A percentile compares a stretch with the other conserved stretches of the same genome.
These are phyloP conservation scores for Aureobasidium sp. DNA, from an alignment of 2,329 filamentous ascomycete genomes.

Conservation along the genomic window DNA sequence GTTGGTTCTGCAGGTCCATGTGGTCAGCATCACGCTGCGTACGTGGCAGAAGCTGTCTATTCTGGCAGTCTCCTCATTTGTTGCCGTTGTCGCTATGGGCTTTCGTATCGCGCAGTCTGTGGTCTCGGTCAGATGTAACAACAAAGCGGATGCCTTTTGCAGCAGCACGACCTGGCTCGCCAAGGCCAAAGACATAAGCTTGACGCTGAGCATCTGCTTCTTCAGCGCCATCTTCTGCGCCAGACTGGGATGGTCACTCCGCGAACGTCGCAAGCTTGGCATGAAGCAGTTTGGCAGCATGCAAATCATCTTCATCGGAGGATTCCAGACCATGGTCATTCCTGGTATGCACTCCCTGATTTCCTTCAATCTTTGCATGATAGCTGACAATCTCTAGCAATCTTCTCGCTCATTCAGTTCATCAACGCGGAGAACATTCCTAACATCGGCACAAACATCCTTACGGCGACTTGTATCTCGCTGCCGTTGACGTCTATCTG, in stretches of 20 bases:
- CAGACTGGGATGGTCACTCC: slow-evolving; percentile 55
- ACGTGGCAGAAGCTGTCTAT: slow-evolving; percentile 41
- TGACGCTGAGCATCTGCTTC: slow-evolving; percentile 52
- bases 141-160: slow-evolving; percentile 12
- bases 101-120: slow-evolving; percentile 49
- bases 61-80: slow-evolving; percentile 39
- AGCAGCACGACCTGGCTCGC: slow-evolving; percentile 21
- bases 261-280: slow-evolving; percentile 49
- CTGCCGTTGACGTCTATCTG: slow-evolving; percentile 62
- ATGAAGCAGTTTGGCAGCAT: slow-evolving; percentile 57
- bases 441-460: slow-evolving; percentile 48
- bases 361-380: neutral
- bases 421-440: slow-evolving; percentile 36
- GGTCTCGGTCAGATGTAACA: slow-evolving; percentile 34
- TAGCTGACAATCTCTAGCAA: slow-evolving; percentile 36
- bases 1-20: slow-evolving; percentile 56
- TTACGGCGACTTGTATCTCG: slow-evolving; percentile 55
- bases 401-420: slow-evolving; percentile 56
- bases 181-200: slow-evolving; percentile 36
- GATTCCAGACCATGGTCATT: slow-evolving; percentile 58
- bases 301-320: slow-evolving; percentile 62
- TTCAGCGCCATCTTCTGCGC: slow-evolving; percentile 56
- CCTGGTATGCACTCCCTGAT: slow-evolving; percentile 46
- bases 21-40: slow-evolving; percentile 49
- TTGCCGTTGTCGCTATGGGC: slow-evolving; percentile 47